These are phyloP conservation scores for Pugionium cornutum DNA, from an alignment of 345 rosid genomes.

Conservation along the genomic window DNA sequence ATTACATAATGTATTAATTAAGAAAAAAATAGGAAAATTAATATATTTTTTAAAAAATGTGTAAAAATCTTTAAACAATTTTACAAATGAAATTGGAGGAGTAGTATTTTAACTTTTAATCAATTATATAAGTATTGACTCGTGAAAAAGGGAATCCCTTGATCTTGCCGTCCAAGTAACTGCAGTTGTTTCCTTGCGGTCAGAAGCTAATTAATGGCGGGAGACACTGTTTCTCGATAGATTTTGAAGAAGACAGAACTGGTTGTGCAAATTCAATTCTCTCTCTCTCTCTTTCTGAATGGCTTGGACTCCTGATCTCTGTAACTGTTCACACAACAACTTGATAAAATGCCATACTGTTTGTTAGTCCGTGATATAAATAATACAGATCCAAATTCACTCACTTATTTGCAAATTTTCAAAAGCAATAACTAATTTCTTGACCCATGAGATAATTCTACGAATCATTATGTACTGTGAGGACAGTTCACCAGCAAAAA, in stretches of 20 bases:
- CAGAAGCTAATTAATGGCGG: slow-evolving; percentile 35
- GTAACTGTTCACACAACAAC: background rate
- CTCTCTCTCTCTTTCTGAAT: too few relatives aligned
- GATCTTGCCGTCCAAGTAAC: too few relatives aligned
- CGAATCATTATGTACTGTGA: slow-evolving; percentile 14
- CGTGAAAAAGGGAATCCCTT: too few relatives aligned
- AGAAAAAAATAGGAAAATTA: too few relatives aligned
- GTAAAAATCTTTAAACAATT: too few relatives aligned
- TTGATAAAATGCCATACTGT: slow-evolving; percentile 16
- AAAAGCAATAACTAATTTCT: slow-evolving; percentile 19
- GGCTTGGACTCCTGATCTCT: too few relatives aligned
- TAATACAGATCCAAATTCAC: slow-evolving; percentile 13
- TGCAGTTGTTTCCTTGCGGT: background rate
- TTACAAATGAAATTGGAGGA: too few relatives aligned
- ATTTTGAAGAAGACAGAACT: slow-evolving; percentile 21
- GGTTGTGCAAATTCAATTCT: too few relatives aligned
- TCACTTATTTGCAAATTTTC: slow-evolving; percentile 21
- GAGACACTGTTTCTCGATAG: slow-evolving; percentile 25
- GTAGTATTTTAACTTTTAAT: too few relatives aligned
- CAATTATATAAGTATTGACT: too few relatives aligned
- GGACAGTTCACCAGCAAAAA: slow-evolving; percentile 12
- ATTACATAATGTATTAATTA: too few relatives aligned
- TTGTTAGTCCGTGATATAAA: slow-evolving; percentile 23
- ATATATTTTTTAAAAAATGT: too few relatives aligned
- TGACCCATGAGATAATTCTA: slow-evolving; percentile 25